Base-by-base conservation (phyloP, 176 grass and related monocot genomes). In the Carex cristatella region DNA sequence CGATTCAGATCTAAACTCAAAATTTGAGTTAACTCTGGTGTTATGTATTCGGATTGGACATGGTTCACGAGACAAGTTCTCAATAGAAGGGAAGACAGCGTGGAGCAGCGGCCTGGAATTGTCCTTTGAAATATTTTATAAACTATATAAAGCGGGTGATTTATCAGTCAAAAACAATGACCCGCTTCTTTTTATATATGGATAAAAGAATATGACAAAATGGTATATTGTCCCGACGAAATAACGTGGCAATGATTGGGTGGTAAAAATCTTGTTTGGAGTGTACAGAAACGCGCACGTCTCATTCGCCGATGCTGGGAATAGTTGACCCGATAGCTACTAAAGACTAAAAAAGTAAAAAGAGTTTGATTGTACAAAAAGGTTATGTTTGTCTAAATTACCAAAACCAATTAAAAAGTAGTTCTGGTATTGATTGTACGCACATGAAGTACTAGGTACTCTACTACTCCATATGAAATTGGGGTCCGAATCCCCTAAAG, bases 231-330 rank as follows among this genome's bases (percentile, higher is more conserved):
- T 46, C 4, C 14, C 12, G 37, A 35, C 27, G 5, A 2, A 61
- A 63, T 32, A 15, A 28, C 60, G 60, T 65, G 58, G 61, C 79
- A 63, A 82, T 63, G 79, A 82, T 82, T 82, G 8, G 55, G 2
- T 64, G 79, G 61, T 65, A 63, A 82, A 46, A 82, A 44, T 46
- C n/a, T 12, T 46, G 33, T 16, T 81, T 64, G 38, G 2, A 23
- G 10, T 46, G 31, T 81, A 82, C 37, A 61, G 42, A 14, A 76
- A 46, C 68, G 6, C 18, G 46, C 68, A 55, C 72, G 72, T 76
- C 68, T 71, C 16, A 55, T 76, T 76, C 10, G 46, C 23, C 54
- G 23, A 28, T 69, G n/a, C 62, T 2, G 62, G 7, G 61, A 63
- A 63, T 63, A 27, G 61, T 9, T 62, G 23, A 62, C 7, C n/a